Conservation (phyloP, 2,329 filamentous ascomycete genomes). For the Trichoderma oligosporum region DNA sequence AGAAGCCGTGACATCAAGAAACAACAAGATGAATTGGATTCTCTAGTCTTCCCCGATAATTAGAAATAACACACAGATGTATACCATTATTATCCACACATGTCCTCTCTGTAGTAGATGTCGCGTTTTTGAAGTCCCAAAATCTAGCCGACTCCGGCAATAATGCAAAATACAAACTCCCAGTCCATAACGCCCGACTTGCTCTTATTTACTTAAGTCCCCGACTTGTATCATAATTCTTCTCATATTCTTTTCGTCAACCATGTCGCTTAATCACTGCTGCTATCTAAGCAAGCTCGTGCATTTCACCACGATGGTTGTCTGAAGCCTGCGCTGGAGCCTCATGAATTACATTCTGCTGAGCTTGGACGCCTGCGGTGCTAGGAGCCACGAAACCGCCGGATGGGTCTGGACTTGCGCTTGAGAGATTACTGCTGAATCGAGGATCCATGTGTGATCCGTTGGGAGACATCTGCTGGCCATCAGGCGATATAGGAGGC, state of each 20-base stretch:
- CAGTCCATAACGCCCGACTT: conserved; percentile 14
- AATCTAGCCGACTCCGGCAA: conserved; percentile 15
- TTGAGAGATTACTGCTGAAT: conserved; percentile 20
- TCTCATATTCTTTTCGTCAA: neutral
- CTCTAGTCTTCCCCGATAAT: too few relatives aligned
- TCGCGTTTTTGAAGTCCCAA: neutral
- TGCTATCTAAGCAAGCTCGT: conserved; percentile 36
- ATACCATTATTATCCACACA: neutral
- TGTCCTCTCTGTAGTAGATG: neutral
- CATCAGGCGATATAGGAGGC: neutral
- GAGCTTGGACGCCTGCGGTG: conserved; percentile 24
- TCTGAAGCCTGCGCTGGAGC: conserved; percentile 36
- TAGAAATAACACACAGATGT: too few relatives aligned
- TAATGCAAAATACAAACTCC: conserved; percentile 2
- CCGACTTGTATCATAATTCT: neutral
- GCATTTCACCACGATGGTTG: conserved; percentile 39
- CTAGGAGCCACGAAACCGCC: conserved; percentile 22
- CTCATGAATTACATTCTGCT: conserved; percentile 36
- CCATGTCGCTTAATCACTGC: neutral
- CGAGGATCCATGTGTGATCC: conserved; percentile 25
- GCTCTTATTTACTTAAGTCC: too few relatives aligned
- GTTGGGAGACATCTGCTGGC: conserved; percentile 10
- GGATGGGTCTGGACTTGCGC: conserved; percentile 23
- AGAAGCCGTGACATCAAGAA: too few relatives aligned
- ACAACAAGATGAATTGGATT: too few relatives aligned